phyloP scores from a whole-genome alignment of 2,329 filamentous ascomycete genomes.

The Didymella arachidicola region DNA sequence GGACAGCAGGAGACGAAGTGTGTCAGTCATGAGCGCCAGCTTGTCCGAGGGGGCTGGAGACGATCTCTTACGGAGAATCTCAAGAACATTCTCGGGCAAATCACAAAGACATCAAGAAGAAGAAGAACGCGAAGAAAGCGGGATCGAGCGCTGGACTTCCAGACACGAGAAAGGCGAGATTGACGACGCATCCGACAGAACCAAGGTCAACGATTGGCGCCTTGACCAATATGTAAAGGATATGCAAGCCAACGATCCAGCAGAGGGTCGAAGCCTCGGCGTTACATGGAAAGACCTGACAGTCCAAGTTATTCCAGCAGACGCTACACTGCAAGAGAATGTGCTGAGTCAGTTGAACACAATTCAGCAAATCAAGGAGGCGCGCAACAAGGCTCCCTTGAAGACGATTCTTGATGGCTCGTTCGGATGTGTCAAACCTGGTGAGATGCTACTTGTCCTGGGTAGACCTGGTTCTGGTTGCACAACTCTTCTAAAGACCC shows the following conservation, averaged over 20 bases:
- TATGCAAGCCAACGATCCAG: conserved; percentile 26
- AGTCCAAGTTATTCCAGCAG: conserved; percentile 24
- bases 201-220: conserved; percentile 34
- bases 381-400: conserved; percentile 56
- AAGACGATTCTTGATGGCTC: conserved; percentile 70
- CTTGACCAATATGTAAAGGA: conserved; percentile 33
- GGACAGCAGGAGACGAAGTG: conserved; percentile 19
- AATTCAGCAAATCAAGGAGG: conserved; percentile 56
- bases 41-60: conserved; percentile 24
- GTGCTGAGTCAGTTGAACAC: conserved; percentile 54
- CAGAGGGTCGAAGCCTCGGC: conserved; percentile 22
- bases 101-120: conserved; percentile 21
- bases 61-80: conserved; percentile 26
- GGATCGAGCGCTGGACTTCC: conserved; percentile 15
- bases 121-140: conserved; percentile 13
- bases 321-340: conserved; percentile 30
- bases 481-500: conserved; percentile 73
- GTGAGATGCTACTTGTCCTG: conserved; percentile 76
- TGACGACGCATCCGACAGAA: conserved; percentile 24
- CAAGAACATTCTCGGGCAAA: conserved; percentile 30
- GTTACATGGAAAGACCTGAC: conserved; percentile 29
- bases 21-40: conserved; percentile 11
- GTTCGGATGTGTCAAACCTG: conserved; percentile 69
- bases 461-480: conserved; percentile 63
- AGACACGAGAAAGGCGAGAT: conserved; percentile 11